These are phyloP conservation scores for Entomophthora muscae DNA, from an alignment of 371 early-diverging fungal genomes.

Conservation along the genomic window DNA sequence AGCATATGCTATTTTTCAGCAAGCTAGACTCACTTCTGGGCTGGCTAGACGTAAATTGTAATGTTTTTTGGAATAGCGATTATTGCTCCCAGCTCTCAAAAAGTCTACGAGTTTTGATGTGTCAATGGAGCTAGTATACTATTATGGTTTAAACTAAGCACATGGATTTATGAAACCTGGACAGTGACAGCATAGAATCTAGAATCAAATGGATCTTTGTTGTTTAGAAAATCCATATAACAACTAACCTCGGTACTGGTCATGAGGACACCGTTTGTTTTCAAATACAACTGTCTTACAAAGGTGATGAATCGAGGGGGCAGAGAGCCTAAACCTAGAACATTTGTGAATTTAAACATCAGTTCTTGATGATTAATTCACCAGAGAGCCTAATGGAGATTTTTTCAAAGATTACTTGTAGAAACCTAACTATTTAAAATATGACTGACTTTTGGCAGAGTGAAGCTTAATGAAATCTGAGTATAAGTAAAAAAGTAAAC, in stretches of 20 bases:
- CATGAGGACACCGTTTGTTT: slow-evolving; percentile 46
- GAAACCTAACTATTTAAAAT: too few relatives aligned
- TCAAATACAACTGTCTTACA: slow-evolving; percentile 69
- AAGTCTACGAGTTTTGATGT: slow-evolving; percentile 39
- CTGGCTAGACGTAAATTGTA: slow-evolving; percentile 37
- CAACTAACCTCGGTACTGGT: slow-evolving; percentile 5
- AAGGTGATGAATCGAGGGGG: slow-evolving; percentile 49
- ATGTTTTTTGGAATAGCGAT: slow-evolving; percentile 27
- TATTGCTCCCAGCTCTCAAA: slow-evolving; percentile 29
- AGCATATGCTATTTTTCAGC: too few relatives aligned
- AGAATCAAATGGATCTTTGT: slow-evolving; percentile 15
- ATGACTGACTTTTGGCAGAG: too few relatives aligned
- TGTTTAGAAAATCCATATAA: too few relatives aligned
- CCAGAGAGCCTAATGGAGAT: too few relatives aligned
- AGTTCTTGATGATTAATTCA: too few relatives aligned
- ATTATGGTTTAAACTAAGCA: not conserved
- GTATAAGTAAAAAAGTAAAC: too few relatives aligned
- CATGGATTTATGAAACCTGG: slow-evolving; percentile 21
- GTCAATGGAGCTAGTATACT: slow-evolving; percentile 55
- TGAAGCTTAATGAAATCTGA: too few relatives aligned
- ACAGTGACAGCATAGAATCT: slow-evolving; percentile 37
- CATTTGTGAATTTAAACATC: too few relatives aligned
- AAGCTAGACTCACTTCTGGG: slow-evolving; percentile 22
- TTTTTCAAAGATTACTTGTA: too few relatives aligned
- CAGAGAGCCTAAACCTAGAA: slow-evolving; percentile 29